Base-by-base conservation (phyloP, 1,139 yeast species). In the Candida gigantensis region DNA sequence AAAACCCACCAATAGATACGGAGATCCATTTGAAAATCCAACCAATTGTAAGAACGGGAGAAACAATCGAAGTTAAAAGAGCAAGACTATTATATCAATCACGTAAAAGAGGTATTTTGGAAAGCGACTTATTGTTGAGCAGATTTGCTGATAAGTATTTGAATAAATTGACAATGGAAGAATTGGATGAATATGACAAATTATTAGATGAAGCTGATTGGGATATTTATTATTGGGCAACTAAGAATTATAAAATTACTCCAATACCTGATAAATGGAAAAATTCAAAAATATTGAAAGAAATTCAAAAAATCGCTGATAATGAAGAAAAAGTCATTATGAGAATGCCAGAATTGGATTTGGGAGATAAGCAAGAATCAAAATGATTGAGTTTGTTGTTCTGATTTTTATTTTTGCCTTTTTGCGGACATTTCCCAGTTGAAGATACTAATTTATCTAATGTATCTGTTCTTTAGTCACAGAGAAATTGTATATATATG, bases 201-300 rank as follows among this genome's bases (percentile, higher is more conserved):
- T 65, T 92, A 41, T 72, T 92, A 56, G 96, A 94, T 58, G 96
- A 90, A 62, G 79, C 92, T 11, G 99, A 92, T 60, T 94, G 98
- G 98, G 98, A 92, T 58, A 90, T 92, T 45, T 94, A 88, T 62
- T 92, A 92, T 65, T 92, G 98, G 97, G 96, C 95, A 16, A 88
- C 97, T 6, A 76, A 77, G 50, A 87, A 87, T 62, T 85, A 71
- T 52, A 81, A 78, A 25, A 79, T 83, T 16, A 85, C 90, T 36
- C 95, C 95, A 11, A 70, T 90, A 47, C 97, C 97, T 5, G 90
- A 85, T 32, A 74, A 75, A 52, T 90, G 96, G 96, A 72, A 80
- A 55, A 57, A 81, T 41, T 78, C 87, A 12, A 65, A 74, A 51
- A 66, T 92, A 31, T 72, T 92, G 69, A 58, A 60, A 40, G 58